These are phyloP conservation scores for Leishmania martiniquensis DNA, from an alignment of 208 protist genomes.

Conservation along the genomic window DNA sequence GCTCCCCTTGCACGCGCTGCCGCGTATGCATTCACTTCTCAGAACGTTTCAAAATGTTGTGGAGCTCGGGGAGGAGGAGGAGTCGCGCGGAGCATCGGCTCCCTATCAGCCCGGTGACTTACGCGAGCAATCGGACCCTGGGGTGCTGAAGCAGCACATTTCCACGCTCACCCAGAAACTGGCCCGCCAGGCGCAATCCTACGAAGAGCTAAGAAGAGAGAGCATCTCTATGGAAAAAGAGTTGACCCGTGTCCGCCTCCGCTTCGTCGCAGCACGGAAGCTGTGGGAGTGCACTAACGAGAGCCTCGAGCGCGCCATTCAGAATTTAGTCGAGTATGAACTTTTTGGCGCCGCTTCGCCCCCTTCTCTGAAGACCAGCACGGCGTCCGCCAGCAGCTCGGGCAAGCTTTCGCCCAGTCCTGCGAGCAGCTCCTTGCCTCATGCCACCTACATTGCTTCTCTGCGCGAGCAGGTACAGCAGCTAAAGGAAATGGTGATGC, in stretches of 20 bases:
- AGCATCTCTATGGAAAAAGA: conserved; percentile 43
- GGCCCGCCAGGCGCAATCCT: conserved; percentile 17
- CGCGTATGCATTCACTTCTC: conserved; percentile 34
- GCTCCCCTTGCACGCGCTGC: neutral
- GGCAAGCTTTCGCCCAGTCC: neutral
- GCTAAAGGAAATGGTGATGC: conserved; percentile 39
- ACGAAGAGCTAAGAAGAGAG: conserved; percentile 36
- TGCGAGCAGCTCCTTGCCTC: neutral
- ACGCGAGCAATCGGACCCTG: conserved; percentile 8
- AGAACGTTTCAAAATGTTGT: conserved; percentile 38
- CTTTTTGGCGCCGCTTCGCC: conserved; percentile 8
- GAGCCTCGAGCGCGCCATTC: conserved; percentile 34
- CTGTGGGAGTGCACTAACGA: conserved; percentile 31
- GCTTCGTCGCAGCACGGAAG: conserved; percentile 35
- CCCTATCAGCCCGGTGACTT: neutral
- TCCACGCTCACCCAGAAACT: conserved; percentile 18
- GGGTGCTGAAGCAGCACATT: conserved; percentile 21
- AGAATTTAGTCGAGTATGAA: conserved; percentile 34
- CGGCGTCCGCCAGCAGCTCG: neutral
- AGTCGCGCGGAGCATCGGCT: neutral
- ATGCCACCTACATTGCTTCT: conserved; percentile 33
- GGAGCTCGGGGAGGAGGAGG: conserved; percentile 39
- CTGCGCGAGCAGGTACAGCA: conserved; percentile 40
- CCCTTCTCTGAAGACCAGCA: neutral
- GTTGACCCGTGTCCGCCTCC: conserved; percentile 25